Evolutionary conservation across 2,329 filamentous ascomycete species (phyloP), one percentile per base, ranked within the genome.

Genomic region (Microascus cirrosus): DNA sequence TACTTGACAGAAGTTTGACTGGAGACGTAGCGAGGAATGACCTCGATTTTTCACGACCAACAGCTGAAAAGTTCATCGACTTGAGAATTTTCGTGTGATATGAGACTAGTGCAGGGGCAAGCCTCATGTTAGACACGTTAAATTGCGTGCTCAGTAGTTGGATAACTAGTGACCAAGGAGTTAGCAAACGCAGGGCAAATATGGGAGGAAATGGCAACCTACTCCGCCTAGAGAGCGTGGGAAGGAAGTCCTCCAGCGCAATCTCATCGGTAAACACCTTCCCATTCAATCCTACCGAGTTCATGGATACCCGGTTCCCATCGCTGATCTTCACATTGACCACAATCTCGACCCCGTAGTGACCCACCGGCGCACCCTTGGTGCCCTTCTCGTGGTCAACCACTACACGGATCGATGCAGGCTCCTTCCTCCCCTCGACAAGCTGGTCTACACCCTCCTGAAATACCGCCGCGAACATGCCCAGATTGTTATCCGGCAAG

Each of bases 1-100:
- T 82, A 66, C 81, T 95, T 0, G 92, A 95, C 18, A 97, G 77
- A 66, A 96, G 79, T 69, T 96, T 97, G 54, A 95, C 89, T 0
- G 93, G 92, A 1, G 92, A 96, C n/a, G 86, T 82, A 4, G 85
- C 84, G 11, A 93, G 79, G 66, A 89, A 89, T 0, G 84, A 85
- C 58, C 80, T 80, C 12, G 83, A 80, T 68, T 83, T 87, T 65
- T 85, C 83, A 0, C 80, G 77, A 48, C 85, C 80, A 35, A 82
- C 75, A 45, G 81, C 72, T 22, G 82, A 76, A 48, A 89, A 76
- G 53, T 80, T 81, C 25, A 96, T 73, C 3, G 84, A 83, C 36
- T 86, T 85, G 32, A 96, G 76, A 2, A 89, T 83, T 61, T 90
- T 90, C 53, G 85, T 84, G 66, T 96, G 88, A 63, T 88, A 90